Evolutionary conservation across 139 green algal genomes (phyloP).

Genomic region (Medakamo hakoo): DNA sequence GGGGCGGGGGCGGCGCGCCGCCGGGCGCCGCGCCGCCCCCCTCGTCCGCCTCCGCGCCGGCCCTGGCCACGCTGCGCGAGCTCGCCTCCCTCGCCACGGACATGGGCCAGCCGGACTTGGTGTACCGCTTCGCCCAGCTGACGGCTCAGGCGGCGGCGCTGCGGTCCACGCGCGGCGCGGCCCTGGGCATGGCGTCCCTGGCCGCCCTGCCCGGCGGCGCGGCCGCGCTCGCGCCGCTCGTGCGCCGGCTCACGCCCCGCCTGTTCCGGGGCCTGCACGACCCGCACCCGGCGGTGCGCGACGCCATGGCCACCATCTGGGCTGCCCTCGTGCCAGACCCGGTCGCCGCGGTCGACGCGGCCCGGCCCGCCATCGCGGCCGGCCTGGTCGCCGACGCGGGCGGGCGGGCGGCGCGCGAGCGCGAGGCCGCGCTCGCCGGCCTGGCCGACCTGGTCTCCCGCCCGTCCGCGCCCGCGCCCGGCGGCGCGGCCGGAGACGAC

Average conservation of each 20-base stretch:
- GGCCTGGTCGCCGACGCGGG: conserved; percentile 27
- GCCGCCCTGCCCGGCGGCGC: too few species aligned
- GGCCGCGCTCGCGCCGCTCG: background rate
- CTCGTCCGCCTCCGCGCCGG: background rate
- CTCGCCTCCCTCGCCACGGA: conserved; percentile 45
- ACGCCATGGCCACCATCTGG: conserved; percentile 61
- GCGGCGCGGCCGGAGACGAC: too few species aligned
- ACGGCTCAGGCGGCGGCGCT: conserved; percentile 42
- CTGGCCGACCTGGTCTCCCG: conserved; percentile 61
- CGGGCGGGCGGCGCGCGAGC: conserved; percentile 53
- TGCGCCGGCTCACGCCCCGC: background rate
- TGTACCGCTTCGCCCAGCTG: conserved; percentile 66
- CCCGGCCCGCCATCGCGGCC: conserved; percentile 39
- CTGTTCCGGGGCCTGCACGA: conserved; percentile 34
- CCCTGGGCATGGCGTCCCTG: conserved; percentile 29
- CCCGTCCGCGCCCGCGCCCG: too few species aligned
- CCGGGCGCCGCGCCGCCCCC: too few species aligned
- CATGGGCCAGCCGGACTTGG: conserved; percentile 71
- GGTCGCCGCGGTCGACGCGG: conserved; percentile 26
- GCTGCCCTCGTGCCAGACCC: conserved; percentile 40
- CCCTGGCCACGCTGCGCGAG: background rate
- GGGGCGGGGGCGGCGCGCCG: too few species aligned
- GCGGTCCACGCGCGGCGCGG: conserved; percentile 43
- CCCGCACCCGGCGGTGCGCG: conserved; percentile 51
- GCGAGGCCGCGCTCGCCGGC: conserved; percentile 44